Evolutionary conservation across 805 yeast genomes (phyloP).

Genomic region (Wickerhamomyces chambardii): DNA sequence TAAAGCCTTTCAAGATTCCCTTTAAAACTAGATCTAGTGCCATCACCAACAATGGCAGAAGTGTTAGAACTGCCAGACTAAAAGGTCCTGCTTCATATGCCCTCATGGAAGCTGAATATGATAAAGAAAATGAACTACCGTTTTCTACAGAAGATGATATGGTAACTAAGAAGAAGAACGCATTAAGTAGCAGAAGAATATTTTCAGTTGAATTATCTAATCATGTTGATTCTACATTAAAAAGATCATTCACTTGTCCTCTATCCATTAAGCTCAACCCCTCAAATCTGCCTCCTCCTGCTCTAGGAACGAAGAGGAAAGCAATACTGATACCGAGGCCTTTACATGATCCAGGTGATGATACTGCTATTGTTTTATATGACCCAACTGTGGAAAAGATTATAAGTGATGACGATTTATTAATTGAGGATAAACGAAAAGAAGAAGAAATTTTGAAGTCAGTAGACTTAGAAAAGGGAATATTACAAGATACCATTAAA

Average conservation of each 20-base stretch:
- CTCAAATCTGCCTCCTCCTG: conserved; percentile 51
- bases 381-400: conserved; percentile 82
- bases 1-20: conserved; percentile 66
- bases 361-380: conserved; percentile 87
- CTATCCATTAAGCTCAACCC: conserved; percentile 27
- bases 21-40: conserved; percentile 24
- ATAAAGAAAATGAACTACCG: conserved; percentile 24
- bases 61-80: conserved; percentile 21
- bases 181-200: conserved; percentile 48
- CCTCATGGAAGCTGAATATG: conserved; percentile 23
- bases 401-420: conserved; percentile 16
- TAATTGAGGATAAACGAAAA: conserved; percentile 22
- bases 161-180: conserved; percentile 38
- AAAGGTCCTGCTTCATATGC: conserved; percentile 32
- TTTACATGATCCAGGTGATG: conserved; percentile 90
- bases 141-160: conserved; percentile 21
- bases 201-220: conserved; percentile 24
- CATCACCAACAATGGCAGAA: conserved; percentile 9
- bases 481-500: conserved; percentile 1
- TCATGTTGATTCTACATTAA: conserved; percentile 30
- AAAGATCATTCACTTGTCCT: conserved; percentile 53
- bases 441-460: conserved; percentile 20
- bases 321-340: conserved; percentile 77
- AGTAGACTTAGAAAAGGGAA: conserved; percentile 9
- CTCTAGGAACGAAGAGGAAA: conserved; percentile 73